Evolutionary conservation across 2,329 filamentous ascomycete species (phyloP).

Genomic region (Talaromyces sp.): DNA sequence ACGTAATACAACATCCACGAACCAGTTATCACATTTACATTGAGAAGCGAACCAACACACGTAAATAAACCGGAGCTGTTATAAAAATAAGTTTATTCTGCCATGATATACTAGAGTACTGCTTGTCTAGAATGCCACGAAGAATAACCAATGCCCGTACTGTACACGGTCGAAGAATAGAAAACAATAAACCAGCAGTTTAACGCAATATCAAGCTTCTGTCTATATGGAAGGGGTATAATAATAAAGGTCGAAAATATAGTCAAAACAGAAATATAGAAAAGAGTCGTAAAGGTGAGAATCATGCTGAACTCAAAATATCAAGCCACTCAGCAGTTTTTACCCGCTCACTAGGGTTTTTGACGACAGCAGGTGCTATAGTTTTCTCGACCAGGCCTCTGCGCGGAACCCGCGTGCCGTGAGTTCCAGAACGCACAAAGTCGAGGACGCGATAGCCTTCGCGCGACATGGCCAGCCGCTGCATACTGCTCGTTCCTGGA

Average conservation of each 20-base stretch:
- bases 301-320: background rate
- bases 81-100: background rate
- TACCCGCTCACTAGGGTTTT: conserved; percentile 31
- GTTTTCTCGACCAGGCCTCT: conserved; percentile 36
- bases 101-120: background rate
- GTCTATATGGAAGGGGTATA: background rate
- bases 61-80: background rate
- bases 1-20: background rate
- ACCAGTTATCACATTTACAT: background rate
- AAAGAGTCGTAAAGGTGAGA: background rate
- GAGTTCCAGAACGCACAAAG: conserved; percentile 31
- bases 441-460: conserved; percentile 41
- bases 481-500: conserved; percentile 32
- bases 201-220: background rate
- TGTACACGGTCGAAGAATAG: background rate
- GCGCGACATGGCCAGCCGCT: conserved; percentile 39
- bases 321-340: conserved; percentile 26
- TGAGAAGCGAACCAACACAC: background rate
- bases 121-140: background rate
- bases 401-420: conserved; percentile 35
- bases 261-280: background rate
- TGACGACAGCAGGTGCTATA: conserved; percentile 34
- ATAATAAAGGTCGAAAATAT: background rate
- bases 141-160: background rate
- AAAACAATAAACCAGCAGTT: background rate